Base-by-base conservation (phyloP, 805 yeast genomes). In the Ogataea populi-albae region DNA sequence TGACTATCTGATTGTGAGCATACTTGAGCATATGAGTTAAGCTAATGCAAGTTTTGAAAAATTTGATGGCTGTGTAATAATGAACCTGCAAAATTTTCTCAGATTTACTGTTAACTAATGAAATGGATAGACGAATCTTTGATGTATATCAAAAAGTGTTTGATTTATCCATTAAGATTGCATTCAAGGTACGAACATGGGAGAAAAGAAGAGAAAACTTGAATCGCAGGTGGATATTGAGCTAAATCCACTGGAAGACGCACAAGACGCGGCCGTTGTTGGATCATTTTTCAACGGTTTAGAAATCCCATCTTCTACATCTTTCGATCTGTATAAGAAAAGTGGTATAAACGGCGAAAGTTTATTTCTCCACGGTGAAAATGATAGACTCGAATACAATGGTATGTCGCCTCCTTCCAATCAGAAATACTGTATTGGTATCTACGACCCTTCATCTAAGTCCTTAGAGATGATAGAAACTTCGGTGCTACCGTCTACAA, bases 281-380 rank as follows among this genome's bases (percentile, higher is more conserved):
- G 84, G 87, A 3, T 73, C 84, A n/a, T 82, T 85, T 52, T 81
- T 88, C 66, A 84, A 84, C 52, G 96, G 96, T 4, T 67, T 84
- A 35, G 63, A 69, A 17, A 72, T 81, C 3, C 81, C 91, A 23
- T 58, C 62, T 6, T 68, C 72, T 10, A 75, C 83, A 6, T 57
- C 64, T 22, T 84, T 89, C 49, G 77, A 81, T 28, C 62, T 86
- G 23, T 86, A 75, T 61, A 69, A 73, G 49, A 45, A 60, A 60
- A 39, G 50, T 54, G 10, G 43, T 67, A 12, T 65, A 66, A n/a
- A 26, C 38, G 14, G 37, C 40, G 24, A 27, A 17, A 27, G 9
- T 6, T 68, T 68, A 38, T 54, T 79, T 12, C 55, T 87, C 29
- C 95, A 86, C 54, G 97, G 96, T 17, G 93, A 87, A 55, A 79